These are phyloP conservation scores for Trypethelium eluteriae DNA, from an alignment of 495 filamentous ascomycete species.

Conservation along the genomic window DNA sequence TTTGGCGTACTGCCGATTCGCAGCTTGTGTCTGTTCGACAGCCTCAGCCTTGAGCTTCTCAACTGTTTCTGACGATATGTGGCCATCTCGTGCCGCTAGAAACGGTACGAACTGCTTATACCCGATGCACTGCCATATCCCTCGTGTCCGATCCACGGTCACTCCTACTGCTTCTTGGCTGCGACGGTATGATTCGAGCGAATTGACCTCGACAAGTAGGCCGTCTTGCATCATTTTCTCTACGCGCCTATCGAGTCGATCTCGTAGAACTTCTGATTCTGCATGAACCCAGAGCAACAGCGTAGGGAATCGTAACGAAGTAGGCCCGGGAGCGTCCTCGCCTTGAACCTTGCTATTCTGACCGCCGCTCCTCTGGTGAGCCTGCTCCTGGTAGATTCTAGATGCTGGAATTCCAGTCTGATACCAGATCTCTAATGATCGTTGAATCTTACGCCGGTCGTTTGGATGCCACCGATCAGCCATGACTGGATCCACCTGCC, in stretches of 20 bases:
- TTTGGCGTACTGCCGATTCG: constrained; percentile 80
- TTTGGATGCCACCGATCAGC: constrained; percentile 90
- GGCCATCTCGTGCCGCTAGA: constrained; percentile 43
- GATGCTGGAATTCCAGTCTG: constrained; percentile 71
- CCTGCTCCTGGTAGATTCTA: constrained; percentile 67
- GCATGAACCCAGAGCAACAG: constrained; percentile 87
- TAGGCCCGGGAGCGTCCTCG: constrained; percentile 18
- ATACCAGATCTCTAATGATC: constrained; percentile 84
- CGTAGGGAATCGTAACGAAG: constrained; percentile 45
- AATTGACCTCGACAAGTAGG: constrained; percentile 59
- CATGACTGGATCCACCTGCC: constrained; percentile 79
- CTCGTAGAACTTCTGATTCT: constrained; percentile 53
- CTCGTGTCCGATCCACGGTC: constrained; percentile 59
- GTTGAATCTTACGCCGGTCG: constrained; percentile 78
- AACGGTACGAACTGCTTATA: constrained; percentile 82
- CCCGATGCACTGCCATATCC: constrained; percentile 94
- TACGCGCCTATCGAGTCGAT: constrained; percentile 67
- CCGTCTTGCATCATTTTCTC: constrained; percentile 74
- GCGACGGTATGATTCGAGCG: constrained; percentile 50
- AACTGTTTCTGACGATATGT: constrained; percentile 36
- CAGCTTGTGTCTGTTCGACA: constrained; percentile 58
- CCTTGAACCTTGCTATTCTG: background rate
- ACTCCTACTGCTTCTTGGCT: constrained; percentile 43
- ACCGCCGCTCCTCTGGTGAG: constrained; percentile 43
- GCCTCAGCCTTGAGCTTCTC: constrained; percentile 39